Percentiles rank a stretch among this genome's conserved stretches.
Conservation (phyloP, 371 early-diverging fungal genomes). For the Mucor racemosus region DNA sequence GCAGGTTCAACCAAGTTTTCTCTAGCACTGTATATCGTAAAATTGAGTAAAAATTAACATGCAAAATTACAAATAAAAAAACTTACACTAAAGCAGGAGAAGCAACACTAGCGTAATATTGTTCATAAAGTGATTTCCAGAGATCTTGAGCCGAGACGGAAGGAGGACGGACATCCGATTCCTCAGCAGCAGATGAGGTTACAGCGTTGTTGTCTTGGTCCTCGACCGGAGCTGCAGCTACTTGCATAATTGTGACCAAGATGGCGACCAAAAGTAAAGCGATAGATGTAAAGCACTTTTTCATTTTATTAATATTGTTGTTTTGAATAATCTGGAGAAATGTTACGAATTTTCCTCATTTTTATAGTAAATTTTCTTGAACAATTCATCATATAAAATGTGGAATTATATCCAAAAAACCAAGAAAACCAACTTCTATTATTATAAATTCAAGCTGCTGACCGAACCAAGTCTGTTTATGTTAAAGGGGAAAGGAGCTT, state of each 20-base stretch:
- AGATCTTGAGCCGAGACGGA: neutral
- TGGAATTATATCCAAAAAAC: too few relatives aligned
- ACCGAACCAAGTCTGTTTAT: too few relatives aligned
- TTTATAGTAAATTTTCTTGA: neutral
- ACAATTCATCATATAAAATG: too few relatives aligned
- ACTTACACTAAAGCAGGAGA: neutral
- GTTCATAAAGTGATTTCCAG: neutral
- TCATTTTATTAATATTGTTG: neutral
- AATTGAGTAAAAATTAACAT: neutral
- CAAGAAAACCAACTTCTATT: too few relatives aligned
- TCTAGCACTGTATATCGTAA: neutral
- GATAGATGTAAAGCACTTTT: neutral
- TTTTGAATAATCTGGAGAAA: neutral
- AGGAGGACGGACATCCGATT: neutral
- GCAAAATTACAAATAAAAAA: neutral
- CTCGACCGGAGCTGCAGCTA: neutral
- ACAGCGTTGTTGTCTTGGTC: too few relatives aligned
- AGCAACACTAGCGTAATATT: neutral
- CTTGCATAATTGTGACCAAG: constrained; percentile 1
- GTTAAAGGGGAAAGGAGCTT: too few relatives aligned
- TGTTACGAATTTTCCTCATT: neutral
- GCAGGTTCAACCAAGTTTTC: neutral
- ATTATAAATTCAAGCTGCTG: too few relatives aligned
- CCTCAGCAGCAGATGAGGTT: too few relatives aligned
- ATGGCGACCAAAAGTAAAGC: neutral